Base-by-base conservation (phyloP, 345 rosid genomes). In the Euphorbia pulcherrima region DNA sequence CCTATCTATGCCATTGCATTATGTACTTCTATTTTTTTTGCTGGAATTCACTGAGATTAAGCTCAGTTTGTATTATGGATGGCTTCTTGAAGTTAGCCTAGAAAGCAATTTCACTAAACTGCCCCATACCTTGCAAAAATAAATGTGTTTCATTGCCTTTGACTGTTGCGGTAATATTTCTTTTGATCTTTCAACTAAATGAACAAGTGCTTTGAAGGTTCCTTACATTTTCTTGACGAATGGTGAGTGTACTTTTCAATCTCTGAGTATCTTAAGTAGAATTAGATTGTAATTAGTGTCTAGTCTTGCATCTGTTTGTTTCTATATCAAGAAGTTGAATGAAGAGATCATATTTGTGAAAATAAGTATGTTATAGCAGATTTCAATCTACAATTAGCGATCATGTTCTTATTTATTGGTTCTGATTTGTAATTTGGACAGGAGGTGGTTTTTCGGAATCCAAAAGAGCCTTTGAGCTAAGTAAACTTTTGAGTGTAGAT, bases 361-460 rank as follows among this genome's bases (percentile, higher is more conserved):
- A n/a, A n/a, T n/a, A n/a, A n/a, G n/a, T n/a, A n/a, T n/a, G n/a
- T n/a, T n/a, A n/a, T n/a, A n/a, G n/a, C n/a, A n/a, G n/a, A n/a
- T n/a, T n/a, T n/a, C n/a, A n/a, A n/a, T n/a, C n/a, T n/a, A n/a
- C n/a, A n/a, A n/a, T 10, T 47, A 29, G 33, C 20, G 27, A 37
- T 24, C 7, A 14, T 60, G 27, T 21, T 23, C 57, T 46, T 27
- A 39, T 47, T 46, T 26, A 24, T n/a, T 17, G n/a, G 61, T 62
- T 75, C n/a, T 51, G 56, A 21, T 35, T 55, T 74, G 52, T 30
- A 53, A 8, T 62, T 62, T 10, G 1, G 3, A 26, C 71, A 92
- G 98, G 98, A 61, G 97, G 98, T 77, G 96, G 98, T 60, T 73
- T 84, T 75, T 87, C 77, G 53, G 98, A 90, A 83, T 83, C 92